Conservation (phyloP, 208 protist species). For the Leishmania major region DNA sequence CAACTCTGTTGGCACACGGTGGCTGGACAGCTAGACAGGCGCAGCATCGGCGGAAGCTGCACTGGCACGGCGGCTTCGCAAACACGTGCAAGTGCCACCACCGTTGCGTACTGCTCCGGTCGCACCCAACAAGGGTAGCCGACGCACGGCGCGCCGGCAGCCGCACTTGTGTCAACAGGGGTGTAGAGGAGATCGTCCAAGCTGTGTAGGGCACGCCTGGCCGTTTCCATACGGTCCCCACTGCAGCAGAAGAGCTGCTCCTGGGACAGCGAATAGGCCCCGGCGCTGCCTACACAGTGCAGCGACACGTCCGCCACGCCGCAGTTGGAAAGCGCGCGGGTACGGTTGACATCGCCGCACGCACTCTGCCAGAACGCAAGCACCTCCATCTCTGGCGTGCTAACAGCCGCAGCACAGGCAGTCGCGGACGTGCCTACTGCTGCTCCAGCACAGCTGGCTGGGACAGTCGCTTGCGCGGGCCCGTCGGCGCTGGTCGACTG, state of each 20-base stretch:
- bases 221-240: slow-evolving; percentile 37
- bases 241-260: slow-evolving; percentile 23
- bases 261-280: slow-evolving; percentile 11
- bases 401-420: neutral
- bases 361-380: slow-evolving; percentile 16
- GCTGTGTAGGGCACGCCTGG: slow-evolving; percentile 38
- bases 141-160: slow-evolving; percentile 11
- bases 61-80: slow-evolving; percentile 67
- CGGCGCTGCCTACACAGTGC: neutral
- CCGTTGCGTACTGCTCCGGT: slow-evolving; percentile 13
- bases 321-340: slow-evolving; percentile 19
- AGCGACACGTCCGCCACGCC: slow-evolving; percentile 5
- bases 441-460: neutral
- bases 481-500: neutral
- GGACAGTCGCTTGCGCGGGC: neutral
- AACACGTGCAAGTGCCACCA: slow-evolving; percentile 50
- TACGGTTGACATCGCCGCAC: slow-evolving; percentile 12
- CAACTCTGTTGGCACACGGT: neutral
- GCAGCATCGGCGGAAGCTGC: slow-evolving; percentile 44
- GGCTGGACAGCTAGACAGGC: neutral
- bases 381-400: slow-evolving; percentile 12
- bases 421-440: neutral
- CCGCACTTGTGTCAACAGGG: slow-evolving; percentile 5
- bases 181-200: slow-evolving; percentile 30
- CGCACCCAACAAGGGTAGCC: slow-evolving; percentile 25